Percentiles rank a stretch among this genome's conserved stretches.
These are phyloP conservation scores for Coniferiporia weirii DNA, from an alignment of 1,284 basidiomycete genomes.

Conservation along the genomic window DNA sequence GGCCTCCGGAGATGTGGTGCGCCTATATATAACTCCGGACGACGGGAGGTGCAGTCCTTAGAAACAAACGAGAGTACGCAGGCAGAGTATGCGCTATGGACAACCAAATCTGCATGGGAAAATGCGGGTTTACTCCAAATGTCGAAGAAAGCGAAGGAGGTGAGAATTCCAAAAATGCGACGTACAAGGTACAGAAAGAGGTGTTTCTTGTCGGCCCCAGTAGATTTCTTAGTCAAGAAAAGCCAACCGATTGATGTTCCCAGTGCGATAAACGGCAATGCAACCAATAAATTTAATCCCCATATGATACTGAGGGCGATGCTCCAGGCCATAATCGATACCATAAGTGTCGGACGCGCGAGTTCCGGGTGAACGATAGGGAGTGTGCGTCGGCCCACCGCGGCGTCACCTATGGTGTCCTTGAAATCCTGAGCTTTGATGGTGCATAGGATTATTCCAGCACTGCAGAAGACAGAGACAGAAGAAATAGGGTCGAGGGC, in stretches of 20 bases:
- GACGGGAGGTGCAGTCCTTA: too few relatives aligned
- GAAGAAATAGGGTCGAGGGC: slow-evolving; percentile 20
- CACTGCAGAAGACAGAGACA: slow-evolving; percentile 27
- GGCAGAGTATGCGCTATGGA: background rate
- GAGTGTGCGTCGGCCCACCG: slow-evolving; percentile 34
- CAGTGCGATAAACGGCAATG: slow-evolving; percentile 5
- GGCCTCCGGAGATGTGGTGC: too few relatives aligned
- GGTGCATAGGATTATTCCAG: slow-evolving; percentile 30
- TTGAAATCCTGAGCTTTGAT: slow-evolving; percentile 39
- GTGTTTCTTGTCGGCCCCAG: slow-evolving; percentile 8
- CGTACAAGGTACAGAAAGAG: slow-evolving; percentile 16
- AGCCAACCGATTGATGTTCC: slow-evolving; percentile 7
- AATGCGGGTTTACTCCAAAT: background rate
- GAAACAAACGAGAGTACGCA: too few relatives aligned
- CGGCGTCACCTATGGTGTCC: slow-evolving; percentile 35
- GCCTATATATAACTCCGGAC: too few relatives aligned
- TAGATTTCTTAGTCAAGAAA: background rate
- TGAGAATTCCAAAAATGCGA: background rate
- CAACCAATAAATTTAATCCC: background rate
- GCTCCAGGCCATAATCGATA: slow-evolving; percentile 28
- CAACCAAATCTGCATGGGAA: slow-evolving; percentile 17
- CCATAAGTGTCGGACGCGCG: slow-evolving; percentile 20
- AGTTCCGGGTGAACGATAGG: slow-evolving; percentile 31
- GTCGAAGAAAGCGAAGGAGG: background rate
- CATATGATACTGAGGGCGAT: slow-evolving; percentile 22